phyloP scores from a whole-genome alignment of 305 asterid genomes.

The Euphrasia arctica region DNA sequence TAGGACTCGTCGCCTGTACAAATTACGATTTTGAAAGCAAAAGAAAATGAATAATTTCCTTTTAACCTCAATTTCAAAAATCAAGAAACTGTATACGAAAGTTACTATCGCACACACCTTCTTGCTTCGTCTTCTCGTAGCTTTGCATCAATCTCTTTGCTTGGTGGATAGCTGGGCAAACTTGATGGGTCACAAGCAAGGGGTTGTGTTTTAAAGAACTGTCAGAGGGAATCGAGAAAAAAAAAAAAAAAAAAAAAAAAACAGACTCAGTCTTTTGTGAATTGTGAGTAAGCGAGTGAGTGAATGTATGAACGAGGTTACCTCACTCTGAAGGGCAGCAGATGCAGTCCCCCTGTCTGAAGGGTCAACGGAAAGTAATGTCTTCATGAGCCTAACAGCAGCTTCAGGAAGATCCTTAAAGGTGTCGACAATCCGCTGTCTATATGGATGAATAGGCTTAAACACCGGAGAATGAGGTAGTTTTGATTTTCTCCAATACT shows the following conservation, averaged over 20 bases:
- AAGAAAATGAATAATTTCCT: background rate
- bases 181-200: conserved; percentile 59
- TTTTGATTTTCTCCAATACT: conserved; percentile 4
- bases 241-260: too few relatives aligned
- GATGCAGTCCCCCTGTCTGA: background rate
- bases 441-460: background rate
- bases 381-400: background rate
- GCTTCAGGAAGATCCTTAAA: background rate
- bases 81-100: background rate
- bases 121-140: conserved; percentile 55
- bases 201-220: conserved; percentile 63
- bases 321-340: background rate
- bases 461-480: background rate
- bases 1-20: conserved; percentile 47
- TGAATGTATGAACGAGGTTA: background rate
- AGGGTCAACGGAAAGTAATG: background rate
- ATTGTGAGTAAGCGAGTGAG: too few relatives aligned
- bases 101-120: conserved; percentile 31
- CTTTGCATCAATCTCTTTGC: conserved; percentile 61
- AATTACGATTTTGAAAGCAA: background rate
- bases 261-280: too few relatives aligned
- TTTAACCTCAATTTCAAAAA: too few relatives aligned
- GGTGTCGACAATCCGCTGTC: background rate
- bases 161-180: conserved; percentile 61
- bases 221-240: background rate